Evolutionary conservation across 2,329 filamentous ascomycete species (phyloP).

Genomic region (Elsinoe necatrix): DNA sequence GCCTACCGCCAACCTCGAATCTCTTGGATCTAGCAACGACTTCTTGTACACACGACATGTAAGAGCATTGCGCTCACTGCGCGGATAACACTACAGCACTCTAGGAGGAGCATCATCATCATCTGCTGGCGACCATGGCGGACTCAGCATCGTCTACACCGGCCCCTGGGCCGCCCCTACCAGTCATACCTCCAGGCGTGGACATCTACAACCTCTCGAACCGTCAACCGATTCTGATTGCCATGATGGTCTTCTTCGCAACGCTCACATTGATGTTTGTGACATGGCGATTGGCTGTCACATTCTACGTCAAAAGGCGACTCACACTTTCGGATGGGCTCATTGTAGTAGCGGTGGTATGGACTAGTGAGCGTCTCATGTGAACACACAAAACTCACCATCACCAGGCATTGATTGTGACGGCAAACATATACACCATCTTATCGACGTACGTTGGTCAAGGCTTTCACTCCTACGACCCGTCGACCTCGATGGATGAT

Average conservation of each 20-base stretch:
- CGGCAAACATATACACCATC: slow-evolving; percentile 9
- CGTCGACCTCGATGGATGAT: neutral
- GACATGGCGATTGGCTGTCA: slow-evolving; percentile 15
- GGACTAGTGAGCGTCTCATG: neutral
- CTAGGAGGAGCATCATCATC: neutral
- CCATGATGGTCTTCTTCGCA: slow-evolving; percentile 14
- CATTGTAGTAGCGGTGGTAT: slow-evolving; percentile 17
- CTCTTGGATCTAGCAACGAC: neutral
- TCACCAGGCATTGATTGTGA: slow-evolving; percentile 15
- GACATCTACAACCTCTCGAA: slow-evolving; percentile 4
- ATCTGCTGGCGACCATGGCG: neutral
- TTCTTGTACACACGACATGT: slow-evolving; percentile 9
- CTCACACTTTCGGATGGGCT: slow-evolving; percentile 15
- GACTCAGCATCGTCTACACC: neutral
- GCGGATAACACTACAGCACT: neutral
- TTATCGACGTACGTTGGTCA: slow-evolving; percentile 16
- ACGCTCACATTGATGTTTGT: slow-evolving; percentile 14
- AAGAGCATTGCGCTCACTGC: neutral
- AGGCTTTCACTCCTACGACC: slow-evolving; percentile 17
- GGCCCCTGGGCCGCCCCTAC: neutral
- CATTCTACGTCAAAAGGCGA: slow-evolving; percentile 13
- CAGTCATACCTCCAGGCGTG: slow-evolving; percentile 9
- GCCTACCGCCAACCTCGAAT: neutral
- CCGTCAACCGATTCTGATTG: neutral
- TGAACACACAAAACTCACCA: neutral